Evolutionary conservation across 164 flowering plant genomes (phyloP), one percentile per base, ranked within the genome.

Genomic region (Tinospora cordifolia): DNA sequence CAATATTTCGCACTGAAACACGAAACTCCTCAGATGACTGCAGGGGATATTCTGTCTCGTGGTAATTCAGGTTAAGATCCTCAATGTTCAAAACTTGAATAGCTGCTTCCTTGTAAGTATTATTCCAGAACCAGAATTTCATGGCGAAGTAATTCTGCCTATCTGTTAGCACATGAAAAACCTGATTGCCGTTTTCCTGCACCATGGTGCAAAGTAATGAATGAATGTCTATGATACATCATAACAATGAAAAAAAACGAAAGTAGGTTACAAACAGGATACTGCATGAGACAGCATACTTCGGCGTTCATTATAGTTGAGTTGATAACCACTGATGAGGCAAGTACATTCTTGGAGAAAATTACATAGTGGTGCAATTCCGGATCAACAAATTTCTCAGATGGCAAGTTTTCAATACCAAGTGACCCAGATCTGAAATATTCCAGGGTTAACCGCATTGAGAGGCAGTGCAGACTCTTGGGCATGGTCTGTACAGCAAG

Each of bases 401-500:
- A 62, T 64, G 68, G 68, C 41, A 76, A 71, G 58, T 76, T 72
- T 63, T 89, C 90, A 71, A 54, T 49, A 72, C 78, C 81, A 21
- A 65, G 63, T 47, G 83, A 41, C 63, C 79, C 65, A 69, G 86
- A 80, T 74, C 75, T 81, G 75, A 95, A 95, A 83, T 86, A 87
- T 79, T 95, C 99, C 39, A 89, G 88, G 25, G 96, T 90, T 71
- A 95, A 79, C 77, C 89, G 83, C 96, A 92, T 89, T 21, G 94
- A 87, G 47, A 95, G 80, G 74, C 99, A 95, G 81, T 95, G 99
- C 21, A 80, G 88, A 78, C 97, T 88, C 79, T 95, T 95, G 25
- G 99, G 97, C 84, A 85, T 85, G 54, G 99, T 95, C 78, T 89
- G 96, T 54, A 89, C 91, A 22, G 88, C 88, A 71, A 95, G 90